Evolutionary conservation across 306 rosid genomes (phyloP), one percentile per base, ranked within the genome.

Genomic region (Cicer bijugum): DNA sequence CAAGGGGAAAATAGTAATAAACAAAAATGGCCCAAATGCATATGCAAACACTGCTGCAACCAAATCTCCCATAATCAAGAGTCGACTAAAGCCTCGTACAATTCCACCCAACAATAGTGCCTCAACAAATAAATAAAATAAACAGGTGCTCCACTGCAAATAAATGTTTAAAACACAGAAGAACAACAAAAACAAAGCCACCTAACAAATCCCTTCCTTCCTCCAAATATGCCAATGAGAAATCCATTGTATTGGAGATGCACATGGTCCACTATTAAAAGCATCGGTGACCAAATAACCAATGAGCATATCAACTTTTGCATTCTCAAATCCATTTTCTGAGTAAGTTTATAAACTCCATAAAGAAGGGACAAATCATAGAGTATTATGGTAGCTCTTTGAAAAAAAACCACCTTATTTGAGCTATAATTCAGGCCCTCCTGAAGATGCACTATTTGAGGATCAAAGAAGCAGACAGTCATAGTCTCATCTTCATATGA

Each of bases 191-290:
- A 61, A 74, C 63, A 74, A 87, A 75, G 17, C 98, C 98, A 17
- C 19, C 19, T 17, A 17, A 17, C 19, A 17, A 17, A 17, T 17
- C 19, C 19, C 19, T 17, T 17, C 91, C 96, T 81, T 94, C 91
- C 86, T 88, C 91, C 88, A 94, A 78, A 87, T 51, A 87, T 78
- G 75, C 97, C 98, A 75, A 94, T 83, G 63, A 94, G 92, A 84
- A 94, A 89, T 23, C 98, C 98, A 76, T 94, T 94, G 71, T 91
- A 89, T 88, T 87, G 98, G 56, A 94, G 89, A 84, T 94, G 97
- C 82, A 94, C 9, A 75, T 89, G 96, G 72, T 94, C 98, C 72
- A 94, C 97, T 57, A 89, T 82, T 68, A 94, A 69, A 72, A 94
- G 90, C 90, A 88, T 83, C 0, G 97, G 98, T n/a, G 95, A 94